A percentile compares a stretch with the other conserved stretches of the same genome.
Evolutionary conservation across 805 yeast genomes (phyloP).

Genomic region (Citeromyces matritensis): DNA sequence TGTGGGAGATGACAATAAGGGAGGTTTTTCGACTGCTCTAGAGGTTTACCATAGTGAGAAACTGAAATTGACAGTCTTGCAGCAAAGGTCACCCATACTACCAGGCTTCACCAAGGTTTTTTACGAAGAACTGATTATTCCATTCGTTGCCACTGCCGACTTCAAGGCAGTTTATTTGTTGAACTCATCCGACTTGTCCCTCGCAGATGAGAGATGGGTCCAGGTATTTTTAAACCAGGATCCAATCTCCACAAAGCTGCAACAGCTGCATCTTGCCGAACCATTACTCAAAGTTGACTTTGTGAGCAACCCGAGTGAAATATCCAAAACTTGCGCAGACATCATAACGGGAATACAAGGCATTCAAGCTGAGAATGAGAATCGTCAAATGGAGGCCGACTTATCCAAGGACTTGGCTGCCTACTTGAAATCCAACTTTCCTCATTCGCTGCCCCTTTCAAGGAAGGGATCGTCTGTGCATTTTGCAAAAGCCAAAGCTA

Average conservation of each 20-base stretch:
- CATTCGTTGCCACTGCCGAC: conserved; percentile 24
- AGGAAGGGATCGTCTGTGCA: conserved; percentile 2
- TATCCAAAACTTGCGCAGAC: conserved; percentile 4
- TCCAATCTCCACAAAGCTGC: conserved; percentile 7
- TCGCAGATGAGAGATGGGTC: conserved; percentile 9
- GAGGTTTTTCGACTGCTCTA: conserved; percentile 33
- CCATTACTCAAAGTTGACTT: conserved; percentile 2
- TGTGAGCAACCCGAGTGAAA: conserved; percentile 4
- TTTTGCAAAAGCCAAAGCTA: background rate
- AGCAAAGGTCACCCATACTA: conserved; percentile 76
- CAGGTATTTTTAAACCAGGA: conserved; percentile 10
- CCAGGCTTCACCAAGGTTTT: conserved; percentile 41
- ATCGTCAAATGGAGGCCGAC: conserved; percentile 2
- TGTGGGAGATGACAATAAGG: conserved; percentile 7
- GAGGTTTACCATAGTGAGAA: conserved; percentile 41
- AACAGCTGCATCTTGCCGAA: conserved; percentile 6
- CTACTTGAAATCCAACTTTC: conserved; percentile 5
- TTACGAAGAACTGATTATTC: conserved; percentile 30
- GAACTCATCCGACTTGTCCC: conserved; percentile 63
- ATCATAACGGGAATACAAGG: conserved; percentile 2
- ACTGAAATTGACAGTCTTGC: conserved; percentile 40
- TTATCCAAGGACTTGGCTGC: conserved; percentile 2
- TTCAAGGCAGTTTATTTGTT: conserved; percentile 36
- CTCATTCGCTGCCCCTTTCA: conserved; percentile 6
- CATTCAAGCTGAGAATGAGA: background rate